phyloP scores from a whole-genome alignment of 345 rosid genomes.

The Citrus cavaleriei region DNA sequence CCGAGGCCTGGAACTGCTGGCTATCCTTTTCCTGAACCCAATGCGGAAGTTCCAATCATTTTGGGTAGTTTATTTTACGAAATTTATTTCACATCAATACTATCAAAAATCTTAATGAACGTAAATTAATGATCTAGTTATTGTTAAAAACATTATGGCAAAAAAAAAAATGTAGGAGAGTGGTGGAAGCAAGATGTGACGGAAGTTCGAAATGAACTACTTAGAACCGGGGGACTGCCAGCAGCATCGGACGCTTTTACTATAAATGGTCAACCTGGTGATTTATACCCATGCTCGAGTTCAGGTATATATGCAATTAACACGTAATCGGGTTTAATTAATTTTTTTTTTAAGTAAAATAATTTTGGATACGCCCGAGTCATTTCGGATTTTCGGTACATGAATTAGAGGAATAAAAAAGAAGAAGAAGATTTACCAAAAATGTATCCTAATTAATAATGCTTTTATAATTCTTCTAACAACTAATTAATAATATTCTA shows the following conservation, averaged over 20 bases:
- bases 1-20: constrained; percentile 18
- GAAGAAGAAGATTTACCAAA: too few relatives aligned
- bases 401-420: background rate
- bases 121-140: background rate
- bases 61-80: constrained; percentile 17
- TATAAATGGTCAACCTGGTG: constrained; percentile 48
- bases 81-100: background rate
- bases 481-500: background rate
- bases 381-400: too few relatives aligned
- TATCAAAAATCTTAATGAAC: background rate
- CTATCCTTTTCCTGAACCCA: constrained; percentile 33
- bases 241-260: constrained; percentile 31
- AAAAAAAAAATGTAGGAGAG: constrained; percentile 22
- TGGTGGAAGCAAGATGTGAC: constrained; percentile 36
- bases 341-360: too few relatives aligned
- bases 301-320: constrained; percentile 1
- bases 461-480: too few relatives aligned
- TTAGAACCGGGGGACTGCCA: constrained; percentile 21
- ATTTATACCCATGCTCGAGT: constrained; percentile 31
- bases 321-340: background rate
- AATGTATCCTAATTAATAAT: too few relatives aligned
- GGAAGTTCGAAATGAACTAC: background rate
- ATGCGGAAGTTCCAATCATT: constrained; percentile 30
- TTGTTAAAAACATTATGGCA: background rate
- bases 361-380: background rate